Evolutionary conservation across 2,329 filamentous ascomycete genomes (phyloP).

Genomic region (Pestalotiopsis fici): DNA sequence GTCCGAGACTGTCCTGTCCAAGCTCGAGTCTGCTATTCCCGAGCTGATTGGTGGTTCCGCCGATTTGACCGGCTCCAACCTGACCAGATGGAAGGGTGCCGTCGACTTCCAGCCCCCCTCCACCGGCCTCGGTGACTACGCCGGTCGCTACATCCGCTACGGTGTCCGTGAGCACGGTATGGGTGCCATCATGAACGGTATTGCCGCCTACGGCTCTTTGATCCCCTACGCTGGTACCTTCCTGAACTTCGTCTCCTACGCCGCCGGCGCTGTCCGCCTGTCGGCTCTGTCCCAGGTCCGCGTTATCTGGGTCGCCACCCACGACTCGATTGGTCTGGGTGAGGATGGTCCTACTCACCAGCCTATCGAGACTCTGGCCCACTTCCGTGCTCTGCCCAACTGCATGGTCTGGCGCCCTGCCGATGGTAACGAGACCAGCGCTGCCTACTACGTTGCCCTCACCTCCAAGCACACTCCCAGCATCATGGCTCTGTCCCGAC

Average conservation of each 20-base stretch:
- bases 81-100: slow-evolving; percentile 96
- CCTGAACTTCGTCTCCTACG: slow-evolving; percentile 99
- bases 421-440: slow-evolving; percentile 97
- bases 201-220: slow-evolving; percentile 92
- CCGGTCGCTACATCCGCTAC: slow-evolving; percentile 89
- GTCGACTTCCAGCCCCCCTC: slow-evolving; percentile 95
- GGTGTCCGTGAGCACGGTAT: slow-evolving; percentile 92
- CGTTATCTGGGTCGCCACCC: slow-evolving; percentile 92
- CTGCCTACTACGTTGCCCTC: slow-evolving; percentile 94
- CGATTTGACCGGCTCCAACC: slow-evolving; percentile 97
- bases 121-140: slow-evolving; percentile 83
- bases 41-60: slow-evolving; percentile 96
- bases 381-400: slow-evolving; percentile 99
- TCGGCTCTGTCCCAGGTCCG: slow-evolving; percentile 90
- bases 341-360: slow-evolving; percentile 99
- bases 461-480: slow-evolving; percentile 88
- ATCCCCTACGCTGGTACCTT: slow-evolving; percentile 96
- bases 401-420: slow-evolving; percentile 99
- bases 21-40: slow-evolving; percentile 79
- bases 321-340: slow-evolving; percentile 98
- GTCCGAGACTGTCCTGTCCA: slow-evolving; percentile 89
- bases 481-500: slow-evolving; percentile 92
- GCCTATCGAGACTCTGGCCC: slow-evolving; percentile 95
- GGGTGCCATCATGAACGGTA: slow-evolving; percentile 92
- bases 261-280: slow-evolving; percentile 90